phyloP scores from a whole-genome alignment of 768 basidiomycete genomes.

The Podaxis pistillaris region DNA sequence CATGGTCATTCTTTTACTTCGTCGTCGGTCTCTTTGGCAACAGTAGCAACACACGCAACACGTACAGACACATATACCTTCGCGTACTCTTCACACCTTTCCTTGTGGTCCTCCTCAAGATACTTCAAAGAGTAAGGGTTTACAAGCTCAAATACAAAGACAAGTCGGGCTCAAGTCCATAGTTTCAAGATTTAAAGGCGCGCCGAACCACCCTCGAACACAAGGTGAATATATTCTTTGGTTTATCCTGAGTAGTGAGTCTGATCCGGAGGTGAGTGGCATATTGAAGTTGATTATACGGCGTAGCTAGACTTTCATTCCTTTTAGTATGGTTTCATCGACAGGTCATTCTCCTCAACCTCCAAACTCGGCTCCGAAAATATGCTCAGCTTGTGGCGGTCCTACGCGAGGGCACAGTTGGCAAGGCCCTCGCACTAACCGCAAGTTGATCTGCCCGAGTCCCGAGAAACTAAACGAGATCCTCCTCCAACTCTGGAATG shows the following conservation, averaged over 20 bases:
- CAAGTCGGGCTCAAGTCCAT: neutral
- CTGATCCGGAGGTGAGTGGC: neutral
- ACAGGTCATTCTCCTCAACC: neutral
- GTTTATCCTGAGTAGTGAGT: neutral
- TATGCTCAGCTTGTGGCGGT: conserved; percentile 1
- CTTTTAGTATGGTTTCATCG: neutral
- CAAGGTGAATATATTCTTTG: conserved; percentile 6
- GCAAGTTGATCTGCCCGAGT: conserved; percentile 4
- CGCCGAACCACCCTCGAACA: too few relatives aligned
- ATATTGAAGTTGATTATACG: neutral
- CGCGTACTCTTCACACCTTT: neutral
- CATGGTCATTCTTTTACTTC: conserved; percentile 10
- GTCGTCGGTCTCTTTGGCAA: conserved; percentile 3
- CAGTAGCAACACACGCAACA: neutral
- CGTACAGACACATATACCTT: neutral
- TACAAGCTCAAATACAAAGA: neutral
- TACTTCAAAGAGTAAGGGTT: conserved; percentile 2
- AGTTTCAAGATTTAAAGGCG: neutral
- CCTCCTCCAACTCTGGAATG: conserved; percentile 8
- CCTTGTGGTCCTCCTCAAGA: neutral
- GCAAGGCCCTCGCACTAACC: neutral
- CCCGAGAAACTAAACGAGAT: conserved; percentile 4
- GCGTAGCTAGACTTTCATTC: neutral
- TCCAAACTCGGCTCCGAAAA: neutral
- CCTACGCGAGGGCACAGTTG: conserved; percentile 9